Evolutionary conservation across 441 rosid genomes (phyloP).

Genomic region (Croton laevigatus): DNA sequence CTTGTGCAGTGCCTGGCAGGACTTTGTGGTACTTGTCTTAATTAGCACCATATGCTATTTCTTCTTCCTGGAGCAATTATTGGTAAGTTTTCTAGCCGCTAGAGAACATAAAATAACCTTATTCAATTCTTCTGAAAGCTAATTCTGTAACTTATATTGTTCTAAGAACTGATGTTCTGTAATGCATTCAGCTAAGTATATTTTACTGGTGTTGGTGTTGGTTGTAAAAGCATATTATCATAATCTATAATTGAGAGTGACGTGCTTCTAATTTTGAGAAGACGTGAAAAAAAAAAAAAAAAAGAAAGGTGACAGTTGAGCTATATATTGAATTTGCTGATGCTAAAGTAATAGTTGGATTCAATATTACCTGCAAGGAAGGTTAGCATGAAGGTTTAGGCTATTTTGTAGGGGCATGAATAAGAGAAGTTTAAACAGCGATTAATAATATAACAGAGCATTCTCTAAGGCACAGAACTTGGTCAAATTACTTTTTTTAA

Average conservation of each 20-base stretch:
- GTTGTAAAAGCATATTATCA: neutral
- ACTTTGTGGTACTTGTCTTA: slow-evolving; percentile 84
- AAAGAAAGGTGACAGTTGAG: neutral
- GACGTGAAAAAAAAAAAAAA: neutral
- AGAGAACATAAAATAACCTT: neutral
- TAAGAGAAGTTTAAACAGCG: neutral
- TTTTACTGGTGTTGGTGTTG: neutral
- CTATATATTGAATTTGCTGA: neutral
- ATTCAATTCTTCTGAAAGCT: neutral
- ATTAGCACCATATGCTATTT: slow-evolving; percentile 93
- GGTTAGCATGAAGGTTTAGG: neutral
- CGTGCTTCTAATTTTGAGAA: neutral
- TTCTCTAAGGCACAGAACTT: neutral
- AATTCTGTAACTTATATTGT: neutral
- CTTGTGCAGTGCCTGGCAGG: slow-evolving; percentile 94
- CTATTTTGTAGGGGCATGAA: neutral
- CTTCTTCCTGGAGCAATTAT: slow-evolving; percentile 95
- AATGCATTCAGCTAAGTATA: neutral
- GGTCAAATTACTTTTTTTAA: neutral
- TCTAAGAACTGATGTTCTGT: neutral
- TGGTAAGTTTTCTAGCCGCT: slow-evolving; percentile 53
- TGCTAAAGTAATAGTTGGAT: neutral
- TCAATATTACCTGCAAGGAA: neutral
- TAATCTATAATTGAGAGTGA: neutral
- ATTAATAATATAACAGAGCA: neutral